Percentiles rank a stretch among this genome's conserved stretches.
phyloP scores from a whole-genome alignment of 108 stramenopile species.

The Cyclotella kingstonii region DNA sequence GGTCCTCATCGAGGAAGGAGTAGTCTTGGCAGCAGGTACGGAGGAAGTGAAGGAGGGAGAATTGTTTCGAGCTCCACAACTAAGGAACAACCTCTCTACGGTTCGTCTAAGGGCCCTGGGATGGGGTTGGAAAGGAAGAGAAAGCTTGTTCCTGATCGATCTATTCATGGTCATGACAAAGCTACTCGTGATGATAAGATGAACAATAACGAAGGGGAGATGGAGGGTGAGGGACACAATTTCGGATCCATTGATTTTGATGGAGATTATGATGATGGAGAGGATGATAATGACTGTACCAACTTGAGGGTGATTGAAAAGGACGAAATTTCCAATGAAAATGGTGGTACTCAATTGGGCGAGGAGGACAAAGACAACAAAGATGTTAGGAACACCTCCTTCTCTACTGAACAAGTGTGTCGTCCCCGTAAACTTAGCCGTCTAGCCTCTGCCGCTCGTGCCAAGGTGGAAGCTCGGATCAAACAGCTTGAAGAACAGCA shows the following conservation, averaged over 20 bases:
- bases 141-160: background rate
- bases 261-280: conserved; percentile 10
- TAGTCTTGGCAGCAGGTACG: conserved; percentile 11
- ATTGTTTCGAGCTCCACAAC: background rate
- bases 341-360: too few relatives aligned
- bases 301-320: too few relatives aligned
- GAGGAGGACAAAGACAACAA: conserved; percentile 4
- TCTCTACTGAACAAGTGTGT: background rate
- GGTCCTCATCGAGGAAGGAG: background rate
- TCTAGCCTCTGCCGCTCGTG: conserved; percentile 20
- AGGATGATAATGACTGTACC: conserved; percentile 14
- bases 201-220: conserved; percentile 7
- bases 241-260: conserved; percentile 10
- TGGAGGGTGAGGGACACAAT: conserved; percentile 7
- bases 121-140: conserved; percentile 3
- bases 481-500: conserved; percentile 13
- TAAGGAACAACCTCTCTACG: conserved; percentile 2
- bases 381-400: background rate
- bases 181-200: background rate
- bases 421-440: conserved; percentile 8
- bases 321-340: conserved; percentile 6
- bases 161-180: too few relatives aligned
- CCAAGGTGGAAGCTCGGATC: conserved; percentile 14
- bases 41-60: background rate
- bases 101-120: background rate